Percentiles rank a stretch among this genome's conserved stretches.
These are phyloP conservation scores for Hordeum pubiflorum DNA, from an alignment of 202 grass and related monocot genomes.

Conservation along the genomic window DNA sequence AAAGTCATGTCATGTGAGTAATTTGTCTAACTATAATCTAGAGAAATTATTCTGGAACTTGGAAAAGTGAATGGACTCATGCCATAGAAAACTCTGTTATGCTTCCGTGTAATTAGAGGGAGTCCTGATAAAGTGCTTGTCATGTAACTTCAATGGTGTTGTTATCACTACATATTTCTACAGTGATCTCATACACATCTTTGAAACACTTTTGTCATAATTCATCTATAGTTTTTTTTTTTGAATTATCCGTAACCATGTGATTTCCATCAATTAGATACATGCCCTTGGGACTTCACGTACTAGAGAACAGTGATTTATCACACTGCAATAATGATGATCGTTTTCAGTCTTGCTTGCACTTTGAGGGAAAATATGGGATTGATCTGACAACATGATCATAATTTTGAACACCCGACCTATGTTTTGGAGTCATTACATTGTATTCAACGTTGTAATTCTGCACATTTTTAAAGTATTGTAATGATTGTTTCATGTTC, in stretches of 20 bases:
- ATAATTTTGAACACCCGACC: background rate
- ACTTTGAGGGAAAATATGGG: background rate
- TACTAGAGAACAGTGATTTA: background rate
- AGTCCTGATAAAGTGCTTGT: background rate
- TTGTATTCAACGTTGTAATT: background rate
- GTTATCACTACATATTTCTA: background rate
- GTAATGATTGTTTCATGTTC: background rate
- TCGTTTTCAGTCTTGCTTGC: conserved; percentile 1
- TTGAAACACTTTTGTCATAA: background rate
- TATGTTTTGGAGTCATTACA: background rate
- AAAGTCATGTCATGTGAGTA: background rate
- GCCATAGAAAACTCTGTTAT: background rate
- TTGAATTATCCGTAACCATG: background rate
- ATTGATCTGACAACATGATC: background rate
- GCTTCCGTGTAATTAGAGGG: background rate
- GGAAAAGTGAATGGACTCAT: background rate
- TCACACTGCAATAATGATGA: background rate
- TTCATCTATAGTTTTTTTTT: background rate
- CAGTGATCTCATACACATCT: background rate
- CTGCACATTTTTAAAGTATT: background rate
- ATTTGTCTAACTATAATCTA: conserved; percentile 2
- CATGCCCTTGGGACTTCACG: background rate
- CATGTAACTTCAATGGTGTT: background rate
- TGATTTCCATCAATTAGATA: background rate
- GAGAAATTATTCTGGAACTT: background rate